Evolutionary conservation across 2,329 filamentous ascomycete genomes (phyloP).

Genomic region (Colletotrichum cuscutae): DNA sequence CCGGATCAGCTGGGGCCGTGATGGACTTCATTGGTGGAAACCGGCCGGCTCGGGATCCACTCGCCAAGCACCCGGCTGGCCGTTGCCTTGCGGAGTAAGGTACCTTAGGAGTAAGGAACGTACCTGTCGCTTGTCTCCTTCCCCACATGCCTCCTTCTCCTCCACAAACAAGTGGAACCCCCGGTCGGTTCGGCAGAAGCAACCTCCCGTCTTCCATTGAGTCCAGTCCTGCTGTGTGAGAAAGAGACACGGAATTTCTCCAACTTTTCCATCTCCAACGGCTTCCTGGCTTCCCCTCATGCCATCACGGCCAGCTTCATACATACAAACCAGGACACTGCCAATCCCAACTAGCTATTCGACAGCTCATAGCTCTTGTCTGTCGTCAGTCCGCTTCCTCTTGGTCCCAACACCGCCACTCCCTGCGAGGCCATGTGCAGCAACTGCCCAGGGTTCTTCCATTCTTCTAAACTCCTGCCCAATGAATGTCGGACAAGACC

Average conservation of each 20-base stretch:
- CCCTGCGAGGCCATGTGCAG: slow-evolving; percentile 14
- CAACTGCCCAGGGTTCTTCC: slow-evolving; percentile 26
- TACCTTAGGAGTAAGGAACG: no score
- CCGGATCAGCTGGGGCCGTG: slow-evolving; percentile 29
- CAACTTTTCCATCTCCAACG: slow-evolving; percentile 24
- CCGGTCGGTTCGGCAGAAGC: background rate
- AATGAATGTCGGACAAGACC: slow-evolving; percentile 33
- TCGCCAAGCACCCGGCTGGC: slow-evolving; percentile 21
- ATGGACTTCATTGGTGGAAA: slow-evolving; percentile 24
- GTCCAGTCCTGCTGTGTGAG: no score
- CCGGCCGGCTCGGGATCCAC: background rate
- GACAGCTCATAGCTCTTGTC: slow-evolving; percentile 1
- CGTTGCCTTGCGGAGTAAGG: background rate
- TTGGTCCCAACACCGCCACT: slow-evolving; percentile 21
- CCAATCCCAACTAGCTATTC: background rate
- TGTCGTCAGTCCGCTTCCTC: slow-evolving; percentile 10
- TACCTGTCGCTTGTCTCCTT: no score
- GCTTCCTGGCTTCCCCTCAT: slow-evolving; percentile 28
- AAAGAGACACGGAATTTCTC: slow-evolving; percentile 1
- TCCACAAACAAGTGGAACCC: background rate
- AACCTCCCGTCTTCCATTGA: background rate
- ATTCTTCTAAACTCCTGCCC: slow-evolving; percentile 11
- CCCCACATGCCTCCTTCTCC: background rate
- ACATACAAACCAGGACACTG: slow-evolving; percentile 1
- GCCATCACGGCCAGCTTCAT: slow-evolving; percentile 22